phyloP scores from a whole-genome alignment of 2,329 filamentous ascomycete species.

The Colletotrichum salicis region DNA sequence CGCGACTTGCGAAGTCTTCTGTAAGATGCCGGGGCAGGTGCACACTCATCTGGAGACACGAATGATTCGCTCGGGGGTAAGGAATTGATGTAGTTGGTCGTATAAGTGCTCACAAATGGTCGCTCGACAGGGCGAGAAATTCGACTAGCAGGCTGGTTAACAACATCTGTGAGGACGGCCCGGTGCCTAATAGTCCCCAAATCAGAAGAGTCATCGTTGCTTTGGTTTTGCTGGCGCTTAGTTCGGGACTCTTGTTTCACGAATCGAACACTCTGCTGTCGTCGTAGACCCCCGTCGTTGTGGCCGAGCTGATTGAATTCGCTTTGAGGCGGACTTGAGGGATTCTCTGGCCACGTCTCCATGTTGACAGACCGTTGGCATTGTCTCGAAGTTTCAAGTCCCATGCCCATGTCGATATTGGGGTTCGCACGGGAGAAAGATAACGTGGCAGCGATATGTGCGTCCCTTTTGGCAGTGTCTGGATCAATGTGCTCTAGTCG shows the following conservation, averaged over 20 bases:
- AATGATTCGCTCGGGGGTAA: conserved; percentile 24
- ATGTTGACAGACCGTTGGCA: not conserved
- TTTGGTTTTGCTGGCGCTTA: not conserved
- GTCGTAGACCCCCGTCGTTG: conserved; percentile 43
- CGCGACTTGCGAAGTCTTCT: conserved; percentile 64
- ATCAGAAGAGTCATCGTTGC: not conserved
- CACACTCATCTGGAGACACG: conserved; percentile 53
- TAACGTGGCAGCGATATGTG: conserved; percentile 69
- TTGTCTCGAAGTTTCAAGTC: conserved; percentile 38
- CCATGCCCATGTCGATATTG: conserved; percentile 48
- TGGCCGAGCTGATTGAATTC: conserved; percentile 30
- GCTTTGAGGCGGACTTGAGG: conserved; percentile 29
- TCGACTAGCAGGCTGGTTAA: not conserved
- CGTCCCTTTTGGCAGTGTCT: conserved; percentile 64
- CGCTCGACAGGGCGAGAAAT: not conserved
- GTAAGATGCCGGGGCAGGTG: conserved; percentile 59
- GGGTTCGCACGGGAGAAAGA: conserved; percentile 67
- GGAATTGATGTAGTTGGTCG: conserved; percentile 23
- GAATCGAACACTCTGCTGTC: conserved; percentile 68
- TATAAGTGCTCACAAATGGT: conserved; percentile 16
- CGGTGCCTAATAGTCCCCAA: not conserved
- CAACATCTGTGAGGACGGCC: not conserved
- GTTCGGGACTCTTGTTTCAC: conserved; percentile 42
- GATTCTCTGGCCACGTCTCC: not conserved
- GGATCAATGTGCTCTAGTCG: conserved; percentile 60